These are phyloP conservation scores for Hypoxylon intermedium DNA, from an alignment of 495 filamentous ascomycete genomes.

Conservation along the genomic window DNA sequence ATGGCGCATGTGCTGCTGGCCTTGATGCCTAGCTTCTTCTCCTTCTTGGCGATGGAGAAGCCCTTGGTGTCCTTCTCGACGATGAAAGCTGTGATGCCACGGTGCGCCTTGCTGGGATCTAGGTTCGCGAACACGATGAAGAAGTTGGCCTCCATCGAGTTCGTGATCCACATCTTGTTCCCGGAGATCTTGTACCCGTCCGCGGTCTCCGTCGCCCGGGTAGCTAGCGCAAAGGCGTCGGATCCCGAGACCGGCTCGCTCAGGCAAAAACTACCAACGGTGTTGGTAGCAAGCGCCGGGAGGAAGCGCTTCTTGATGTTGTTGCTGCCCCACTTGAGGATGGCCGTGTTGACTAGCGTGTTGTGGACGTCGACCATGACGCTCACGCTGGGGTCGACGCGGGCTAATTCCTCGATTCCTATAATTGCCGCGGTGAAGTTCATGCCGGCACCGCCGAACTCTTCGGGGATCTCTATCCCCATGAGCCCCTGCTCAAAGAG, in stretches of 20 bases:
- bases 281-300: slow-evolving; percentile 84
- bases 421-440: slow-evolving; percentile 97
- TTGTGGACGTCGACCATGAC: slow-evolving; percentile 97
- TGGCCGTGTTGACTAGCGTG: slow-evolving; percentile 92
- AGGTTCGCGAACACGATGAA: slow-evolving; percentile 99
- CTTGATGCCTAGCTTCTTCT: slow-evolving; percentile 97
- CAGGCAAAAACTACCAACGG: slow-evolving; percentile 94
- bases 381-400: slow-evolving; percentile 92
- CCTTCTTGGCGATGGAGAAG: slow-evolving; percentile 97
- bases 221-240: slow-evolving; percentile 94
- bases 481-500: slow-evolving; percentile 98
- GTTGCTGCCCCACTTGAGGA: slow-evolving; percentile 82
- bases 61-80: slow-evolving; percentile 88
- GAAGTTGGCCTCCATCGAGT: slow-evolving; percentile 88
- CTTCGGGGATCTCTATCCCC: slow-evolving; percentile 96
- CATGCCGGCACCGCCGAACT: slow-evolving; percentile 96
- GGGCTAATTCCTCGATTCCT: slow-evolving; percentile 94
- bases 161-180: slow-evolving; percentile 99
- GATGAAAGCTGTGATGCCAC: slow-evolving; percentile 95
- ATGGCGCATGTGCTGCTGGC: slow-evolving; percentile 96
- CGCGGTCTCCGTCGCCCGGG: slow-evolving; percentile 76
- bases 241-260: slow-evolving; percentile 93
- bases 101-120: slow-evolving; percentile 85
- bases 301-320: slow-evolving; percentile 83
- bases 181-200: slow-evolving; percentile 87